Evolutionary conservation across 2,329 filamentous ascomycete genomes (phyloP).

Genomic region (Trichoderma cornu-damae): DNA sequence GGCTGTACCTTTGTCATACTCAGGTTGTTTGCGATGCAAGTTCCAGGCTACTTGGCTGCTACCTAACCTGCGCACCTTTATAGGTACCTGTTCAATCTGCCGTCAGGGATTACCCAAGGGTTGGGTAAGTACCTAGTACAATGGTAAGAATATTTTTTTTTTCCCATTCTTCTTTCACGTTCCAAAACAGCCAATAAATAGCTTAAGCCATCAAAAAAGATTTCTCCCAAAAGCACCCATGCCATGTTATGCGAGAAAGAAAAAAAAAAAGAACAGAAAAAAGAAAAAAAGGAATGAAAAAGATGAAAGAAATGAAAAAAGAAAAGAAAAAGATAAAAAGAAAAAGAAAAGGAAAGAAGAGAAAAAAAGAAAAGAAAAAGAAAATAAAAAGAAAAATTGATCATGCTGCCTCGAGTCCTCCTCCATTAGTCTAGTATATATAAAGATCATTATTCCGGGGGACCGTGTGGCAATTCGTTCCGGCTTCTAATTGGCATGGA

Average conservation of each 20-base stretch:
- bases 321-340: neutral
- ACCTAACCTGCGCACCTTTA: neutral
- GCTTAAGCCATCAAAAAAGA: neutral
- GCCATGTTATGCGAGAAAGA: neutral
- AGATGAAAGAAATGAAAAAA: neutral
- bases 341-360: neutral
- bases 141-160: too few relatives aligned
- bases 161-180: too few relatives aligned
- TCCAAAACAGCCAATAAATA: too few relatives aligned
- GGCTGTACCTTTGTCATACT: too few relatives aligned
- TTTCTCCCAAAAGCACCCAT: neutral
- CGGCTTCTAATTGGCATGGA: constrained; percentile 30
- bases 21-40: too few relatives aligned
- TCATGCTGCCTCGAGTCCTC: neutral
- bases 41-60: neutral
- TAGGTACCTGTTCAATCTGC: neutral
- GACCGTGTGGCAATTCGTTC: too few relatives aligned
- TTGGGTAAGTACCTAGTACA: too few relatives aligned
- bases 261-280: neutral
- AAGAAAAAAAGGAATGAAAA: too few relatives aligned
- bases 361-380: too few relatives aligned
- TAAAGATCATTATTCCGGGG: too few relatives aligned
- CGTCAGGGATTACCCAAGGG: too few relatives aligned
- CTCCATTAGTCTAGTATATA: neutral
- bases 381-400: neutral